phyloP scores from a whole-genome alignment of 1,284 basidiomycete genomes.

The Exobasidium rhododendri region DNA sequence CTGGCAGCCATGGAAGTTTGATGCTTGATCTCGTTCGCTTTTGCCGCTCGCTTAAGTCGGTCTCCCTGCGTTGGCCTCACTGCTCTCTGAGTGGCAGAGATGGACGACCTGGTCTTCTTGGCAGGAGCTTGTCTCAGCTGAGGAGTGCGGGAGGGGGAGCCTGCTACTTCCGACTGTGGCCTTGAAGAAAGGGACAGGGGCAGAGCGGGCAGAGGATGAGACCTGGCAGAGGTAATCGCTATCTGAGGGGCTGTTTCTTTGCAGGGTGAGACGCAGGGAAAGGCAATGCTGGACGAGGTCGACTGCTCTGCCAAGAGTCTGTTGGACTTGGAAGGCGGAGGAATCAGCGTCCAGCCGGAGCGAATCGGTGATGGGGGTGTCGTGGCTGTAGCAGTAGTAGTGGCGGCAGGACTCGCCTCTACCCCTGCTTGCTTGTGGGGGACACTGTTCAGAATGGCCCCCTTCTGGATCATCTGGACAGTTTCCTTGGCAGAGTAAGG shows the following conservation, averaged over 20 bases:
- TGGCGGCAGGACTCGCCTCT: background rate
- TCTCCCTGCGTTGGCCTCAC: background rate
- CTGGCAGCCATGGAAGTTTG: background rate
- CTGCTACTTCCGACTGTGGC: background rate
- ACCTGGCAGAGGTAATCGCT: background rate
- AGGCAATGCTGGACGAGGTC: background rate
- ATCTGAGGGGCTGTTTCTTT: background rate
- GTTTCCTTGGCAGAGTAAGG: conserved; percentile 6
- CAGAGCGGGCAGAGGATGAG: background rate
- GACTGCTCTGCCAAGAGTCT: background rate
- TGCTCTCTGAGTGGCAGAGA: background rate
- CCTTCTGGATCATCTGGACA: background rate
- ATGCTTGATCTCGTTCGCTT: background rate
- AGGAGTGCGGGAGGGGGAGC: background rate
- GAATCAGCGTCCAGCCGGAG: background rate
- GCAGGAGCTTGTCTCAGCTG: background rate
- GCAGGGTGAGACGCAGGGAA: background rate
- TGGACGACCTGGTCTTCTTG: background rate
- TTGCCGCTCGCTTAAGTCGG: background rate
- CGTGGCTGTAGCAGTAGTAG: background rate
- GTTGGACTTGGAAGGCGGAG: background rate
- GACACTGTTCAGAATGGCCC: background rate
- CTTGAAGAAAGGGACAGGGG: background rate
- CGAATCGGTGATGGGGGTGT: background rate
- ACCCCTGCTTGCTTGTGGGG: background rate